These are phyloP conservation scores for Phyllostachys edulis DNA, from an alignment of 176 grass and related monocot species.

Conservation along the genomic window DNA sequence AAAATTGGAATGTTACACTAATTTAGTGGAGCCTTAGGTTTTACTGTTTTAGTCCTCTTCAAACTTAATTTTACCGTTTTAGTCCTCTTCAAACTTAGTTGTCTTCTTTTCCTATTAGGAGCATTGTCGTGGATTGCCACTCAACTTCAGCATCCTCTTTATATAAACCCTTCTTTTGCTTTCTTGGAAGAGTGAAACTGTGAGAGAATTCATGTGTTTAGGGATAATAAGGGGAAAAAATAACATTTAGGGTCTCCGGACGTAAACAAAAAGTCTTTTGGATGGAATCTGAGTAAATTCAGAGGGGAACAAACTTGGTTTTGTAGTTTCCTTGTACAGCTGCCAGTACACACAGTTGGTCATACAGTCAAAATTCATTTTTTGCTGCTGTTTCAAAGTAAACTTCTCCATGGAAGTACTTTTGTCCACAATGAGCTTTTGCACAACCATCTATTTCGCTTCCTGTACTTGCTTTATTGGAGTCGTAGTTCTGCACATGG, in stretches of 20 bases:
- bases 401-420: not conserved
- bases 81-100: not conserved
- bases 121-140: not conserved
- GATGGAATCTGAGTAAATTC: not conserved
- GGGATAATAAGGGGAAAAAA: not conserved
- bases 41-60: not conserved
- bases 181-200: not conserved
- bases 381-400: not conserved
- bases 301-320: not conserved
- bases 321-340: constrained; percentile 2
- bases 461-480: not conserved
- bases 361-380: not conserved
- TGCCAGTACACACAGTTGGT: not conserved
- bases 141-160: not conserved
- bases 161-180: not conserved
- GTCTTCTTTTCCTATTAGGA: not conserved
- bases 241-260: not conserved
- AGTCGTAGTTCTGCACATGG: not conserved
- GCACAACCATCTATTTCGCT: not conserved
- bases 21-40: not conserved
- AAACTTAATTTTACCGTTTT: no score
- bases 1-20: no score
- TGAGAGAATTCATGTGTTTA: not conserved
- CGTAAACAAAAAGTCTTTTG: not conserved
- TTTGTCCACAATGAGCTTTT: not conserved